Percentiles rank a stretch among this genome's conserved stretches.
phyloP scores from a whole-genome alignment of 2,329 filamentous ascomycete genomes.

The Aureobasidium sp. region DNA sequence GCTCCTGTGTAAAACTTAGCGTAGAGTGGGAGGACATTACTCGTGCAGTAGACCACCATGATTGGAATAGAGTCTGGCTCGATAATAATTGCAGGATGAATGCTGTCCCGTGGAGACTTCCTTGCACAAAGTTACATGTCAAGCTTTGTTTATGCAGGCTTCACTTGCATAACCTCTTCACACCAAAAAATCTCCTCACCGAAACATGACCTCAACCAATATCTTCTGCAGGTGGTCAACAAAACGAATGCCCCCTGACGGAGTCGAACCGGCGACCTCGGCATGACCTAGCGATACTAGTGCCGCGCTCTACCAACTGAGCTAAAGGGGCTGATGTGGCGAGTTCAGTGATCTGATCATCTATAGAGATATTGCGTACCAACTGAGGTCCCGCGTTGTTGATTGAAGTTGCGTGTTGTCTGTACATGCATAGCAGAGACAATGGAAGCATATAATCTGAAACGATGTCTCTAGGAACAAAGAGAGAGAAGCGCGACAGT shows the following conservation, averaged over 20 bases:
- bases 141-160: not conserved
- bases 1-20: not conserved
- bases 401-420: no score
- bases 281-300: not conserved
- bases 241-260: not conserved
- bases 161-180: not conserved
- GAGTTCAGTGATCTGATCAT: no score
- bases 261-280: not conserved
- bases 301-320: slow-evolving; percentile 4
- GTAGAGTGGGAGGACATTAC: not conserved
- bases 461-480: no score
- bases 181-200: no score
- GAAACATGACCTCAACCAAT: not conserved
- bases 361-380: no score
- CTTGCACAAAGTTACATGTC: not conserved
- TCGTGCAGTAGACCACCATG: not conserved
- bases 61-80: not conserved
- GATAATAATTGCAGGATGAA: not conserved
- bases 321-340: not conserved
- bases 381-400: no score
- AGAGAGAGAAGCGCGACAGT: no score
- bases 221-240: no score
- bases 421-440: no score
- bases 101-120: not conserved
- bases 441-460: no score